Evolutionary conservation across 805 yeast species (phyloP).

Genomic region (Zygosaccharomyces rouxii): DNA sequence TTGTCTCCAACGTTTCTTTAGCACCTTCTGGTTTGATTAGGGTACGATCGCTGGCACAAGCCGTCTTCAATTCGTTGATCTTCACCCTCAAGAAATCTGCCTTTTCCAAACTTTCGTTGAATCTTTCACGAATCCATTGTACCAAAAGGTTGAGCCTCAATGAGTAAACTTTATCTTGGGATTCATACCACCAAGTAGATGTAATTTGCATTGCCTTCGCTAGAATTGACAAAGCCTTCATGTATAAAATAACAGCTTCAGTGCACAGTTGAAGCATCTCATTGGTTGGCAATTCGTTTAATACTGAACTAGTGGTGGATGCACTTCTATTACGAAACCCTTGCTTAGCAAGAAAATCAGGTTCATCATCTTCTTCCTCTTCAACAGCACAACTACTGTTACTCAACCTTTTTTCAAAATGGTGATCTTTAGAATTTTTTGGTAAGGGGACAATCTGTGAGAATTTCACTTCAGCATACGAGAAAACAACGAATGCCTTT

Average conservation of each 20-base stretch:
- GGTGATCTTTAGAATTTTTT: constrained; percentile 18
- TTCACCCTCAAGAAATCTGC: constrained; percentile 73
- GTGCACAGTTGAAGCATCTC: constrained; percentile 62
- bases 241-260: constrained; percentile 82
- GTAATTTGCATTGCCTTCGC: constrained; percentile 85
- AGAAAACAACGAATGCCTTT: constrained; percentile 81
- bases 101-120: constrained; percentile 82
- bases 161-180: constrained; percentile 38
- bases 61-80: constrained; percentile 34
- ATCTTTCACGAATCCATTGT: constrained; percentile 87
- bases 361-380: constrained; percentile 33
- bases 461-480: constrained; percentile 88
- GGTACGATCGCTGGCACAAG: constrained; percentile 6
- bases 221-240: constrained; percentile 74
- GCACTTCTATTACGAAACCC: constrained; percentile 9
- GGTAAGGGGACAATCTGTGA: constrained; percentile 76
- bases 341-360: constrained; percentile 8
- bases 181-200: constrained; percentile 81
- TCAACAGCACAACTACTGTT: constrained; percentile 36
- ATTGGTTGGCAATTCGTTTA: constrained; percentile 46
- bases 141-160: constrained; percentile 60
- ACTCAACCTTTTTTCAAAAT: constrained; percentile 23
- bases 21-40: background rate
- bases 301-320: constrained; percentile 8
- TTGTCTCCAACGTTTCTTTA: constrained; percentile 18